Evolutionary conservation across 352 stramenopile species (phyloP).

Genomic region (Phytophthora nicotianae): DNA sequence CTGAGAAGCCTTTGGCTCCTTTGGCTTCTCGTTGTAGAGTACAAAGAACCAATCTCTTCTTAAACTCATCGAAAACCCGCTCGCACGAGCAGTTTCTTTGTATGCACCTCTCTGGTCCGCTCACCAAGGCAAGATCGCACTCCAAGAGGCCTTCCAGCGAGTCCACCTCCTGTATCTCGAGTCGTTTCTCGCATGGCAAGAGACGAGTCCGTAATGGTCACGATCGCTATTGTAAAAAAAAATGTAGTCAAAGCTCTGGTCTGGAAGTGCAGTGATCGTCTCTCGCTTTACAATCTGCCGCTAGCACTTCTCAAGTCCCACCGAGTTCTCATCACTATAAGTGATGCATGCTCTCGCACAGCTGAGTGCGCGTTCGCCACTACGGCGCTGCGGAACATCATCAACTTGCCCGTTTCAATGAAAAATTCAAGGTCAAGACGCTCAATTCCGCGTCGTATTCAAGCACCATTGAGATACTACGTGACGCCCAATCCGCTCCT

Average conservation of each 20-base stretch:
- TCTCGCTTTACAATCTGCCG: background rate
- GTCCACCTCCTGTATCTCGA: background rate
- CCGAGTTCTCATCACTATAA: background rate
- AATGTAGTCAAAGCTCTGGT: background rate
- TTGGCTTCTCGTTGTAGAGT: no score
- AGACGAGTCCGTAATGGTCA: background rate
- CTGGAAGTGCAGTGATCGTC: background rate
- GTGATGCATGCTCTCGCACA: background rate
- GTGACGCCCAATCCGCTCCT: background rate
- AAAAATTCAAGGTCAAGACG: constrained; percentile 2
- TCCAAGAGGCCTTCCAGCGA: background rate
- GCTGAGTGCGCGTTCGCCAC: background rate
- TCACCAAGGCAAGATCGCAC: background rate
- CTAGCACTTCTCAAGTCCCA: background rate
- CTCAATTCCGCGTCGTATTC: background rate
- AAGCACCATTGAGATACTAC: background rate
- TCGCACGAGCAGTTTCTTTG: background rate
- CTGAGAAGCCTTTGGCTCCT: no score
- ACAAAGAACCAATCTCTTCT: background rate
- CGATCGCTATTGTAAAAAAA: background rate
- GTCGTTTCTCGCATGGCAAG: background rate
- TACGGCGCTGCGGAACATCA: background rate
- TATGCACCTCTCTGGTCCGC: background rate
- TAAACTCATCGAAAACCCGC: background rate
- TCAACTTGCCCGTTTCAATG: constrained; percentile 16